Conservation (phyloP, 2,329 filamentous ascomycete genomes). For the Penicillium sclerotiorum region DNA sequence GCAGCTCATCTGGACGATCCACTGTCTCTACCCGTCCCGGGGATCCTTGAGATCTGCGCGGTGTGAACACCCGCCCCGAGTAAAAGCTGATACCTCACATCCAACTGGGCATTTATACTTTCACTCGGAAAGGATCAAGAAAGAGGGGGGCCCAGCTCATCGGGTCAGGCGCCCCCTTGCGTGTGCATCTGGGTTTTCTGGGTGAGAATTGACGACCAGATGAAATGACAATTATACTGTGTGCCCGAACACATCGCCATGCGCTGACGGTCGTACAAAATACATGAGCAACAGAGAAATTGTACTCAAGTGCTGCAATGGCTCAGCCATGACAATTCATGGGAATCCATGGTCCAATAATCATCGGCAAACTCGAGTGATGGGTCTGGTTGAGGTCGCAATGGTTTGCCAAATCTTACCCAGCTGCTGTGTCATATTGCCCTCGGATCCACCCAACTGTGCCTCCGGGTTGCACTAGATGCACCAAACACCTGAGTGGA, state of each 20-base stretch:
- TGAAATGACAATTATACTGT: not conserved
- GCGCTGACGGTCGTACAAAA: conserved; percentile 13
- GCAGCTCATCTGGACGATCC: conserved; percentile 15
- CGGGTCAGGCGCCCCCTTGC: conserved; percentile 18
- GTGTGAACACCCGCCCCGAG: conserved; percentile 6
- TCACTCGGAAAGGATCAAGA: not conserved
- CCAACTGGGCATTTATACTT: conserved; percentile 15
- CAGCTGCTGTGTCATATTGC: conserved; percentile 25
- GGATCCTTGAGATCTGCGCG: conserved; percentile 20
- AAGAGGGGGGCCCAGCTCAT: not conserved
- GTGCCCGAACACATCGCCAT: conserved; percentile 5
- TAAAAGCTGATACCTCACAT: conserved; percentile 25
- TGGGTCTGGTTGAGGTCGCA: conserved; percentile 5
- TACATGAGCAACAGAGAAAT: conserved; percentile 7
- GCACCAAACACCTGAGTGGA: too few species aligned
- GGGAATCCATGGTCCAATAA: too few species aligned
- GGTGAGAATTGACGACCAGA: not conserved
- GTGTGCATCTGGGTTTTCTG: conserved; percentile 2
- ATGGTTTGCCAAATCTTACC: conserved; percentile 19
- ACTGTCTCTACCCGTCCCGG: conserved; percentile 17
- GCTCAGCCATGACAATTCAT: too few species aligned
- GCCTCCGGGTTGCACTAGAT: conserved; percentile 7
- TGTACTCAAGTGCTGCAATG: too few species aligned
- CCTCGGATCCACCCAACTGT: conserved; percentile 9
- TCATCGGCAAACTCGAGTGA: not conserved